phyloP scores from a whole-genome alignment of 768 basidiomycete species.

The Phylloporus sp. region DNA sequence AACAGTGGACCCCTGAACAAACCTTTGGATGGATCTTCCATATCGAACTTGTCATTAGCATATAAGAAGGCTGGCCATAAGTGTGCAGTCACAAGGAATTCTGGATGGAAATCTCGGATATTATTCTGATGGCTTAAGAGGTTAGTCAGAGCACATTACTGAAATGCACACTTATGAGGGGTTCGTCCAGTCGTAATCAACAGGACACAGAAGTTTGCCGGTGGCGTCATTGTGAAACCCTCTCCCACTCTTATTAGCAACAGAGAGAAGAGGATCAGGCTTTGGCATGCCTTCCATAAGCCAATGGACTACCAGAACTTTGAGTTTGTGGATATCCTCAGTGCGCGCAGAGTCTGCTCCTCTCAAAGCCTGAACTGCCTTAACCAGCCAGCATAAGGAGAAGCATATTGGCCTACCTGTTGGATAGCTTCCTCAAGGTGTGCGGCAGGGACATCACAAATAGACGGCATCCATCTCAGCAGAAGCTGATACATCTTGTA shows the following conservation, averaged over 20 bases:
- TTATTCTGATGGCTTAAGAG: neutral
- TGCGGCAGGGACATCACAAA: neutral
- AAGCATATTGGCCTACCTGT: neutral
- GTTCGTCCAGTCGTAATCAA: slow-evolving; percentile 1
- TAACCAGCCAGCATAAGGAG: neutral
- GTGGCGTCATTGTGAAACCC: neutral
- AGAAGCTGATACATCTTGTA: neutral
- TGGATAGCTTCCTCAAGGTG: neutral
- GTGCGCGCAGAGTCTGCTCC: neutral
- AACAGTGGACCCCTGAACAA: neutral
- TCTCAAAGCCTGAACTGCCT: neutral
- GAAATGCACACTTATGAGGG: neutral
- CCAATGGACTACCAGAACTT: neutral
- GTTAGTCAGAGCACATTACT: no score
- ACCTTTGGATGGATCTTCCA: neutral
- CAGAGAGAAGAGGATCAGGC: neutral
- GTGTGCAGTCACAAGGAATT: neutral
- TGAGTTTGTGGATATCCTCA: neutral
- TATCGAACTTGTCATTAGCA: neutral
- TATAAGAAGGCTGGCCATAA: neutral
- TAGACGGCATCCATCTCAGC: neutral
- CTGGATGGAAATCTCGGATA: neutral
- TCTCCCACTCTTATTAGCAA: neutral
- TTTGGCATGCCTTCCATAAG: neutral
- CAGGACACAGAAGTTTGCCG: neutral